These are phyloP conservation scores for Chytriomyces sp. DNA, from an alignment of 192 early-diverging fungal species.

Conservation along the genomic window DNA sequence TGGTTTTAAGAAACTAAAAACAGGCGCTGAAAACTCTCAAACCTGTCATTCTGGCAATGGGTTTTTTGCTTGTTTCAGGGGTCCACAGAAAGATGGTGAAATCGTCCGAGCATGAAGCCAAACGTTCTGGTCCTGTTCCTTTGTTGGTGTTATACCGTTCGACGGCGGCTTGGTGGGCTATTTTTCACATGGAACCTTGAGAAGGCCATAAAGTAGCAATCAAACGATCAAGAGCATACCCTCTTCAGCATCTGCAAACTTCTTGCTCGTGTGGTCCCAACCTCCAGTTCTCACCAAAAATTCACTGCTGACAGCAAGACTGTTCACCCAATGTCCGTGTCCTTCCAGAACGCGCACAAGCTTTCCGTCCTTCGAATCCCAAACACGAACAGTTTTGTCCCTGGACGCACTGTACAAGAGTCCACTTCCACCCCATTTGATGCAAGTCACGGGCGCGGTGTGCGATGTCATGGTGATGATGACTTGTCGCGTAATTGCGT, in stretches of 20 bases:
- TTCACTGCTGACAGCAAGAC: conserved; percentile 89
- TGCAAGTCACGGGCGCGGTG: conserved; percentile 90
- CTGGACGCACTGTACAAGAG: conserved; percentile 89
- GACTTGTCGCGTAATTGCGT: conserved; percentile 75
- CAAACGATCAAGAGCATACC: conserved; percentile 18
- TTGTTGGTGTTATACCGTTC: conserved; percentile 77
- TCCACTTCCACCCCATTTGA: conserved; percentile 97
- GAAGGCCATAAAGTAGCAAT: neutral
- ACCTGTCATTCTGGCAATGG: conserved; percentile 50
- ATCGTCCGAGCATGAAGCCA: conserved; percentile 95
- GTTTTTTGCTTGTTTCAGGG: conserved; percentile 73
- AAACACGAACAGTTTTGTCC: conserved; percentile 96
- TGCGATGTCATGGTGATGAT: conserved; percentile 84
- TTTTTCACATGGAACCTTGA: neutral
- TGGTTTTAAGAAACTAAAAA: neutral
- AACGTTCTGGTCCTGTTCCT: conserved; percentile 72
- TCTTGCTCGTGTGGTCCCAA: conserved; percentile 81
- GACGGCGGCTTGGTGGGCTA: conserved; percentile 73
- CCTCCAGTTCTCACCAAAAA: conserved; percentile 88
- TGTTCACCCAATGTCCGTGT: conserved; percentile 98
- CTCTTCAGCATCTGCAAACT: conserved; percentile 65
- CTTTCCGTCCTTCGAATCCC: conserved; percentile 78
- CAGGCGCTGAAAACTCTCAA: neutral
- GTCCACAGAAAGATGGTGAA: conserved; percentile 99
- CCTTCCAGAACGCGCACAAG: conserved; percentile 84